Evolutionary conservation across 78 protist genomes (phyloP), one percentile per base, ranked within the genome.

Genomic region (Guillardia theta): DNA sequence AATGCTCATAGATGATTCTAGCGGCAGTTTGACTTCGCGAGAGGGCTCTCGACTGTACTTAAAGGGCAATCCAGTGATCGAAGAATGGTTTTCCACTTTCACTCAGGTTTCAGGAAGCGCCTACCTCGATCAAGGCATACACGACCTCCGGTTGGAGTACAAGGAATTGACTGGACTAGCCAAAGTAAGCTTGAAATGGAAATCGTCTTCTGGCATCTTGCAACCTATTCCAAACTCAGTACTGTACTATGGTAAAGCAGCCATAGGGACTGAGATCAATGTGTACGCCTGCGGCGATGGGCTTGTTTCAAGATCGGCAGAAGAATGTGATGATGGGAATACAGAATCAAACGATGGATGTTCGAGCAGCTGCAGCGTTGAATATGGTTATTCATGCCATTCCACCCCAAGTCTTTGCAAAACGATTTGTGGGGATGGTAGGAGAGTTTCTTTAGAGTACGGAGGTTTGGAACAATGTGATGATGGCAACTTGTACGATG

Each of bases 211-310:
- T 70, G 46, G 6, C 46, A 70, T n/a, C n/a, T n/a, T n/a, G 1
- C 83, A 70, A 6, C 83, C 36, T 15, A 36, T 36, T 43, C 83
- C n/a, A 15, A 70, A 43, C 83, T 43, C 83, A 24, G 41, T 10
- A 3, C 5, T 70, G 0, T 70, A 33, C 15, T 36, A 22, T 43
- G 83, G 83, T n/a, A n/a, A n/a, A n/a, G n/a, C n/a, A n/a, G 41
- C 83, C 83, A 70, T 70, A 43, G 83, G 15, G 36, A 24, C 41
- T 70, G 33, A 33, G 15, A 1, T n/a, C n/a, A n/a, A n/a, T n/a
- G n/a, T n/a, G n/a, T n/a, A n/a, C n/a, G 33, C 83, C 22, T 70
- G 83, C 83, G 83, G 83, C 21, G 83, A 70, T 43, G 41, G 83
- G 0, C 41, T 70, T 70, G 83, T 70, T 36, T 12, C 27, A 33